Percentiles rank a stretch among this genome's conserved stretches.
phyloP scores from a whole-genome alignment of 2,329 filamentous ascomycete genomes.

The Leptographium lundbergii region DNA sequence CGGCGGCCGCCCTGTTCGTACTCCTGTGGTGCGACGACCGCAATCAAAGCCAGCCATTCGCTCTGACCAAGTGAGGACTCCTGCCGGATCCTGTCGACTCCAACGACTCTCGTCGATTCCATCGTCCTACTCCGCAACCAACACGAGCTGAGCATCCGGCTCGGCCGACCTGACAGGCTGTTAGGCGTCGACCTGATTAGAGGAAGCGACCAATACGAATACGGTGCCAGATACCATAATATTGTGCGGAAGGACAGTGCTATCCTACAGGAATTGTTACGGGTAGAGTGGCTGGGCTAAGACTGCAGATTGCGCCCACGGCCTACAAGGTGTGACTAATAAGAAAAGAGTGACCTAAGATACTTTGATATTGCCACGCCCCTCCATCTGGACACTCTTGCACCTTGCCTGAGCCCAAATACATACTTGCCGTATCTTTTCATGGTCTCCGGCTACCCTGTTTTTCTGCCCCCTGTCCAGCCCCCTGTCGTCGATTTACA shows the following conservation, averaged over 20 bases:
- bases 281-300: neutral
- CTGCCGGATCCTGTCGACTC: neutral
- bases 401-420: constrained; percentile 4
- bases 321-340: constrained; percentile 11
- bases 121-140: neutral
- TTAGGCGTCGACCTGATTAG: neutral
- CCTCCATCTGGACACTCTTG: constrained; percentile 3
- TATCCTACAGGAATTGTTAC: neutral
- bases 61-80: neutral
- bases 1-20: neutral
- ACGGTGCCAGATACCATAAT: neutral
- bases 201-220: neutral
- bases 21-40: neutral
- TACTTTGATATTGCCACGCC: constrained; percentile 14
- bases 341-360: neutral
- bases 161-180: neutral
- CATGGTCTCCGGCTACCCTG: neutral
- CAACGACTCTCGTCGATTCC: neutral
- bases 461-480: neutral
- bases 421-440: neutral
- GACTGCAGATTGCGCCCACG: constrained; percentile 2
- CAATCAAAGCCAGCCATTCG: neutral
- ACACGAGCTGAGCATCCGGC: neutral
- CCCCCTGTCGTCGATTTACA: neutral
- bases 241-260: neutral